Evolutionary conservation across 805 yeast genomes (phyloP).

Genomic region (Yamadazyma kitorensis): DNA sequence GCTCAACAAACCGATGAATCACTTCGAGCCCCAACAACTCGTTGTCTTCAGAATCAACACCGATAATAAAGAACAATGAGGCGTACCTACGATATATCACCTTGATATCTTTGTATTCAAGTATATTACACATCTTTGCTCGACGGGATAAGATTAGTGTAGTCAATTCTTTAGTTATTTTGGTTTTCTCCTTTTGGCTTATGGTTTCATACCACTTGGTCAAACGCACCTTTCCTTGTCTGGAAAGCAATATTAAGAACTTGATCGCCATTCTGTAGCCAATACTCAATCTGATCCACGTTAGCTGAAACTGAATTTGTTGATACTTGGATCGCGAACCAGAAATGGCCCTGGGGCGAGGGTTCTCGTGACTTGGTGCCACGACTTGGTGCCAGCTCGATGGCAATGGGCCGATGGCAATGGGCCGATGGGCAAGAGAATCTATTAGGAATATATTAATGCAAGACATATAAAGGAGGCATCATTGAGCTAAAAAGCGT

Average conservation of each 20-base stretch:
- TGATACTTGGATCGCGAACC: no score
- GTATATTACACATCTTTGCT: conserved; percentile 92
- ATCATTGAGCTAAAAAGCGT: conserved; percentile 15
- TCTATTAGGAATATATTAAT: no score
- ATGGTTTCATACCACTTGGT: conserved; percentile 90
- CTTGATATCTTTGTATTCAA: conserved; percentile 82
- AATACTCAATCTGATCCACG: no score
- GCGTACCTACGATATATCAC: conserved; percentile 92
- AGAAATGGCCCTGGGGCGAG: no score
- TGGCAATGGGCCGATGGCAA: no score
- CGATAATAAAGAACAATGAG: conserved; percentile 84
- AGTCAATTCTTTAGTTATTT: conserved; percentile 80
- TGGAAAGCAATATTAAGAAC: conserved; percentile 76
- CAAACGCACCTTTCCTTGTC: conserved; percentile 93
- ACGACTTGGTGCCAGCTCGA: no score
- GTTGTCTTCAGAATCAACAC: conserved; percentile 79
- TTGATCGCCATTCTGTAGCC: conserved; percentile 45
- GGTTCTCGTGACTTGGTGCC: no score
- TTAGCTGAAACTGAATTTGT: no score
- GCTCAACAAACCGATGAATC: conserved; percentile 91
- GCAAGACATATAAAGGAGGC: no score
- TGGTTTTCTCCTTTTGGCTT: conserved; percentile 80
- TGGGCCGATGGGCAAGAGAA: no score
- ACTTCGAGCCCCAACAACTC: conserved; percentile 83
- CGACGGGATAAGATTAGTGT: conserved; percentile 81